Evolutionary conservation across 306 rosid genomes (phyloP), one percentile per base, ranked within the genome.

Genomic region (Sicyos baderoa): DNA sequence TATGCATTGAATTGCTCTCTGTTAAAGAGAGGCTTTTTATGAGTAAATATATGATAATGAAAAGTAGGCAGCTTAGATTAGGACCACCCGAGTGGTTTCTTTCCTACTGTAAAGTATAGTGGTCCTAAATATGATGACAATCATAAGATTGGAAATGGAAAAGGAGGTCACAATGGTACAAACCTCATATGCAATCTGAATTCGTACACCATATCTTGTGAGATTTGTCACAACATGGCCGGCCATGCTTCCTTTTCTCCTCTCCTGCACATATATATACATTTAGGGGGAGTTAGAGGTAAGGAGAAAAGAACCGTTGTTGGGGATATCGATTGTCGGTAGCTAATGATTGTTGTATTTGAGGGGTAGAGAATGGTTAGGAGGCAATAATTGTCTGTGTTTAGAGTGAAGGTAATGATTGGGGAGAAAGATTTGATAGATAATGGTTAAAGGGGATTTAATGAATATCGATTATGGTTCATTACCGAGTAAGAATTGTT

Each of bases 101-200:
- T 60, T 35, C 67, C 21, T n/a, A 63, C 17, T 42, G 52, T 52
- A 29, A 19, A 17, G 18, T 58, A 7, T 58, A 58, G 69, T 63
- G 69, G 69, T 63, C 69, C 69, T 63, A 40, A 63, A 4, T 18
- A 63, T 63, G 69, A 42, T 17, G 69, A 18, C 51, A 63, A 63
- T 63, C 51, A 63, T 63, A 63, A 37, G 69, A 18, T 40, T 63
- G 69, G 51, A 63, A 40, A 63, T 18, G 68, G 68, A 62, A 62
- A 62, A n/a, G 11, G 16, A 35, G 68, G 50, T 18, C n/a, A 37
- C 4, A 6, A 40, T 45, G 40, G 68, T 63, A 40, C 69, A 63
- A 18, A 42, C 69, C 69, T 63, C 52, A 8, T 19, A 13, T 63
- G 51, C 19, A 60, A 37, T 63, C 51, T 42, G 14, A 15, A 9